Conservation (phyloP, 1,284 basidiomycete genomes). For the Coniferiporia weirii region DNA sequence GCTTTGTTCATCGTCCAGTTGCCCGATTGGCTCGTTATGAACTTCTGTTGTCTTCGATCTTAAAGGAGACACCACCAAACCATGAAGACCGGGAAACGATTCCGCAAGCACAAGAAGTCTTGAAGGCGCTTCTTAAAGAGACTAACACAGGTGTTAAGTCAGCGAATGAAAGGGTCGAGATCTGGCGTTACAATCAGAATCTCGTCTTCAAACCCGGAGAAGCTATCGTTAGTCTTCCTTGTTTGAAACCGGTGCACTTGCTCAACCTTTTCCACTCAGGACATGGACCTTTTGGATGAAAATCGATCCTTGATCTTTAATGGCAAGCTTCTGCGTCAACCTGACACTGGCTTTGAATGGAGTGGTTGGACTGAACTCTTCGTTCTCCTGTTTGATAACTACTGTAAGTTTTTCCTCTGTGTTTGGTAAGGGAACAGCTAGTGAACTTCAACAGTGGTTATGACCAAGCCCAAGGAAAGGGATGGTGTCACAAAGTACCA, state of each 20-base stretch:
- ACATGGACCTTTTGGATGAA: constrained; percentile 83
- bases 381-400: constrained; percentile 90
- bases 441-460: constrained; percentile 56
- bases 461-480: constrained; percentile 78
- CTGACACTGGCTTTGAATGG: constrained; percentile 79
- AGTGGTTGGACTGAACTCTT: constrained; percentile 83
- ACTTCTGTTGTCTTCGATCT: constrained; percentile 75
- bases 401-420: constrained; percentile 50
- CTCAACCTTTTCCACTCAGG: constrained; percentile 38
- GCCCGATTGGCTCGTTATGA: constrained; percentile 87
- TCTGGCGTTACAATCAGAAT: constrained; percentile 81
- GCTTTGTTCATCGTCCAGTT: constrained; percentile 85
- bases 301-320: constrained; percentile 79
- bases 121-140: constrained; percentile 80
- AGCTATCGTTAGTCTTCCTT: constrained; percentile 54
- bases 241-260: not conserved
- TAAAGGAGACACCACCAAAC: constrained; percentile 63
- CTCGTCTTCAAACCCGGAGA: constrained; percentile 77
- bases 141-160: constrained; percentile 79
- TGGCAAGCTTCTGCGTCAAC: constrained; percentile 77
- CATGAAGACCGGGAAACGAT: constrained; percentile 80
- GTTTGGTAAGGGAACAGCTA: not conserved
- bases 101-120: constrained; percentile 78
- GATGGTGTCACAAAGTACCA: constrained; percentile 71
- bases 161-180: constrained; percentile 80